Evolutionary conservation across 306 rosid species (phyloP), one percentile per base, ranked within the genome.

Genomic region (Castanospermum australe): DNA sequence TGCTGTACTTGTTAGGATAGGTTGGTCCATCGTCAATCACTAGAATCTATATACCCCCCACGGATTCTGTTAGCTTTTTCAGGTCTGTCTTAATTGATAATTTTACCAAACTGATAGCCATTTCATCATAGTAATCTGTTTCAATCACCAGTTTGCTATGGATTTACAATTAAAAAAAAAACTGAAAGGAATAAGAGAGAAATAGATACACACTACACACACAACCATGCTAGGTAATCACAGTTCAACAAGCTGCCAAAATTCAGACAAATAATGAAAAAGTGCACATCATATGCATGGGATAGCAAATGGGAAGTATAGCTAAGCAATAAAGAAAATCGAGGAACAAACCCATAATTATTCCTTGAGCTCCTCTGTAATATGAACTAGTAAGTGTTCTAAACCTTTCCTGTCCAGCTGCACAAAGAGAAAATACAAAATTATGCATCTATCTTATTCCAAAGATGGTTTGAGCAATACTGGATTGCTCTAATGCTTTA

Each of bases 361-460:
- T 84, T 47, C 91, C 91, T 82, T 90, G 91, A 67, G 93, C 93
- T 54, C 91, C 93, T 74, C 93, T 83, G 79, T 90, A 90, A 52
- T 90, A 90, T 74, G 93, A 90, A 75, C 93, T 83, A 39, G 93
- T 90, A 21, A 87, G 83, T 14, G 90, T 90, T 66, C 93, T 81
- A 65, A 90, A 90, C 71, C 90, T 84, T 82, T 90, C 93, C 62
- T 90, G 91, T 62, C 93, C 93, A 79, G 93, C 93, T 90, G 87
- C 75, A 73, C 17, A 35, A 75, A 9, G 52, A 64, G 22, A 11
- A 36, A 76, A 11, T 14, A 38, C 17, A 36, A 42, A 33, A 35
- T 32, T 30, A 35, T 41, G 28, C 50, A 44, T 63, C 64, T 47
- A 17, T 48, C 7, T 20, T 21, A 48, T 25, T 18, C 69, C 36